phyloP scores from a whole-genome alignment of 805 yeast species.

The Teunomyces gatunensis region DNA sequence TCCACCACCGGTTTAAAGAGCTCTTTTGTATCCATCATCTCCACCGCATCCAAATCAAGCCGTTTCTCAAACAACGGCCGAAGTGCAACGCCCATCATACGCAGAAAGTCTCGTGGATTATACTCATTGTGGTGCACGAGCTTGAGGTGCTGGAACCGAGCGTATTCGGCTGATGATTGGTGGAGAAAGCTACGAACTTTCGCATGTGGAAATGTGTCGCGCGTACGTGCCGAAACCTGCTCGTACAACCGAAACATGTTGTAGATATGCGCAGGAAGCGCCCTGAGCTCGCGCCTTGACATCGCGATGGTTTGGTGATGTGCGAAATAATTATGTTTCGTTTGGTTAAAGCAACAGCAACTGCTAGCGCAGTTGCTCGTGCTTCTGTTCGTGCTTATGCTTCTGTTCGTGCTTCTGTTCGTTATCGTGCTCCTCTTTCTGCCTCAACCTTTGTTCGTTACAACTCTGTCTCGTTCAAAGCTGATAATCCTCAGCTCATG shows the following conservation, averaged over 20 bases:
- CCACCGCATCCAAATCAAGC: constrained; percentile 13
- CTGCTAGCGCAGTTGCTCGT: neutral
- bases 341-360: no score
- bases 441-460: neutral
- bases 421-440: neutral
- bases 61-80: constrained; percentile 19
- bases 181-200: constrained; percentile 14
- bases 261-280: constrained; percentile 21
- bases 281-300: constrained; percentile 17
- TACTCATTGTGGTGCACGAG: constrained; percentile 11
- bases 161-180: constrained; percentile 17
- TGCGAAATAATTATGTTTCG: no score
- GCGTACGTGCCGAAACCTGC: constrained; percentile 11
- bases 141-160: constrained; percentile 19
- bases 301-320: constrained; percentile 4
- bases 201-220: constrained; percentile 9
- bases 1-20: constrained; percentile 2
- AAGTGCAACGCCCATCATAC: constrained; percentile 16
- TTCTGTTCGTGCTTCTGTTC: neutral
- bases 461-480: constrained; percentile 33
- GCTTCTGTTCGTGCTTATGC: neutral
- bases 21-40: constrained; percentile 7
- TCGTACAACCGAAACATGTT: constrained; percentile 19
- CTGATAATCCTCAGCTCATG: constrained; percentile 77
- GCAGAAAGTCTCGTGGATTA: constrained; percentile 21